Evolutionary conservation across 2,329 filamentous ascomycete genomes (phyloP), one percentile per base, ranked within the genome.

Genomic region (Hypoxylon sp.): DNA sequence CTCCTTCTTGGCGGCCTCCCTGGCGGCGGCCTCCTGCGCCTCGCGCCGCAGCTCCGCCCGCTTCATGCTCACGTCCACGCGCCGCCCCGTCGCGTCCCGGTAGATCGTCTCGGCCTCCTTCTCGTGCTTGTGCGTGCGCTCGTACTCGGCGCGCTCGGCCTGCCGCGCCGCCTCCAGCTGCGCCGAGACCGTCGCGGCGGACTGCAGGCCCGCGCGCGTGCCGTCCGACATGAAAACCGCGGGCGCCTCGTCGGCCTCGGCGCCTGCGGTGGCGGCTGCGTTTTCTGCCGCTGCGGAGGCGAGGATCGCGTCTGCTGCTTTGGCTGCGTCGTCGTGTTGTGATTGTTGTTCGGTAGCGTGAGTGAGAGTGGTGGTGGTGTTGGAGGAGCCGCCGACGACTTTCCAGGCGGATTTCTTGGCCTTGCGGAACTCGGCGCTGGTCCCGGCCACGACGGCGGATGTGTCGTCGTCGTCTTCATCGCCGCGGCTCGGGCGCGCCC

Each of bases 31-130:
- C 70, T 91, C 93, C 3, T 78, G 77, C 1, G 81, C 84, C 8
- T 79, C 79, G 51, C 88, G 87, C n/a, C 93, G 86, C 52, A 92
- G 91, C 78, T 97, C 93, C 18, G 93, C 94, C 22, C 94, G 87
- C 78, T 93, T 93, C 91, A 97, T 93, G 16, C 90, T 89, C 22
- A 98, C 87, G 74, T 99, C 97, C 68, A 99, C 94, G 58, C 97
- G 90, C n/a, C 94, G 87, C 11, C 96, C 96, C 2, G 92, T 96
- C 9, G 96, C 96, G 79, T 99, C 96, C 72, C 96, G 91, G 77
- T 98, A 97, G 22, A 97, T 93, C 0, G 95, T 97, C 79, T 97
- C 93, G 72, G 90, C 86, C 30, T 87, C 86, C 61, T 82, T 83
- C 32, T 83, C 81, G 12, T 80, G 80, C n/a, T 33, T 7, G 26